Percentiles rank a stretch among this genome's conserved stretches.
Evolutionary conservation across 2,329 filamentous ascomycete genomes (phyloP).

Genomic region (Sclerotinia spermophila): DNA sequence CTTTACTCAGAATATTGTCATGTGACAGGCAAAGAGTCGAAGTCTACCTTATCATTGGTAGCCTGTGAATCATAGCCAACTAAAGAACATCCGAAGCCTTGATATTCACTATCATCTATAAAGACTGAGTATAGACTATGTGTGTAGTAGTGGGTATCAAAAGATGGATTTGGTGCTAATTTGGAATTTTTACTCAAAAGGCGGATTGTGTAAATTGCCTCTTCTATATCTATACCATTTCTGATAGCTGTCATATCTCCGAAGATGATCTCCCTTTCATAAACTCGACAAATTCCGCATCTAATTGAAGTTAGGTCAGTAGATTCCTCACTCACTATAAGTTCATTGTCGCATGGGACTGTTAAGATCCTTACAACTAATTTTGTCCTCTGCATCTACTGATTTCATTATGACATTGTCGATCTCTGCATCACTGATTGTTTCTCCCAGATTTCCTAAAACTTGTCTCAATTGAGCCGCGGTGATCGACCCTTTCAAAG

Average conservation of each 20-base stretch:
- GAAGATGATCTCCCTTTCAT: conserved; percentile 32
- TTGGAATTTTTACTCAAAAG: background rate
- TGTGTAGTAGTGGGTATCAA: background rate
- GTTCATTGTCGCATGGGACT: fast-evolving
- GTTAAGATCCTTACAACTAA: conserved; percentile 37
- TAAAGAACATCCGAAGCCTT: background rate
- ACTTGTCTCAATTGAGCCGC: conserved; percentile 38
- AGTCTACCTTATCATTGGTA: background rate
- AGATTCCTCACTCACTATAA: background rate
- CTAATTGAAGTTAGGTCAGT: conserved; percentile 24
- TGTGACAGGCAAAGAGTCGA: background rate
- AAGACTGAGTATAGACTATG: background rate
- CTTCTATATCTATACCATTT: background rate
- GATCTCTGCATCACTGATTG: conserved; percentile 38
- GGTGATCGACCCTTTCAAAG: conserved; percentile 38
- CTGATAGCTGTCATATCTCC: conserved; percentile 19
- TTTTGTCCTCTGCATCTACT: conserved; percentile 39
- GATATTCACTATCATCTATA: background rate
- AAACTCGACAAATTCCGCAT: conserved; percentile 39
- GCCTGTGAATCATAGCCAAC: background rate
- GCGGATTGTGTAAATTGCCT: background rate
- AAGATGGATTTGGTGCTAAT: background rate
- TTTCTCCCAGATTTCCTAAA: conserved; percentile 36
- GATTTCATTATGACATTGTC: conserved; percentile 37
- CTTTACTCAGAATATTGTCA: background rate